These are phyloP conservation scores for Protea cynaroides DNA, from an alignment of 164 flowering plant genomes.

Conservation along the genomic window DNA sequence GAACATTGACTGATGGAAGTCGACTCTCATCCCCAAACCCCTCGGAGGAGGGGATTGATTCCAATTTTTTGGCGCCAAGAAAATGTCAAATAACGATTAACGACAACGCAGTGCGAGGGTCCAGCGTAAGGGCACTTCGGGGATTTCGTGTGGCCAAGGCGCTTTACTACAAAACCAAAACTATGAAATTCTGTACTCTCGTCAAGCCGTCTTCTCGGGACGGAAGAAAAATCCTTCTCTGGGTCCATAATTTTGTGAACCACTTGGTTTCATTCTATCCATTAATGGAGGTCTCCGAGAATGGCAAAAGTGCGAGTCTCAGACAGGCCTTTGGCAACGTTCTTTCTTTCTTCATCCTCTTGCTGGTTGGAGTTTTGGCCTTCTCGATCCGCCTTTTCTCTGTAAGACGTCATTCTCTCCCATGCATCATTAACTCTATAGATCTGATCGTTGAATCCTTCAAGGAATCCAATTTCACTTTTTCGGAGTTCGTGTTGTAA, in stretches of 20 bases:
- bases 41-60: too few species aligned
- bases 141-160: too few species aligned
- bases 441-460: too few species aligned
- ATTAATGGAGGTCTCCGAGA: slow-evolving; percentile 15
- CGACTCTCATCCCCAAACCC: too few species aligned
- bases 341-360: slow-evolving; percentile 66
- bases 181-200: too few species aligned
- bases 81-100: too few species aligned
- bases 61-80: too few species aligned
- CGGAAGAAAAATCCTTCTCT: not conserved
- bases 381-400: slow-evolving; percentile 99
- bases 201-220: slow-evolving; percentile 3
- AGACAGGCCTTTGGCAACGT: slow-evolving; percentile 78
- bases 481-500: not conserved
- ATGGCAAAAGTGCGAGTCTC: slow-evolving; percentile 18
- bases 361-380: slow-evolving; percentile 89
- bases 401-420: slow-evolving; percentile 29
- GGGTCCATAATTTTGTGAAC: not conserved
- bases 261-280: slow-evolving; percentile 2
- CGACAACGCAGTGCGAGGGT: too few species aligned
- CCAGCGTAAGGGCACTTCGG: too few species aligned
- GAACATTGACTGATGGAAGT: too few species aligned
- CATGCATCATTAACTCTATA: not conserved
- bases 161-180: too few species aligned
- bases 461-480: too few species aligned